A percentile compares a stretch with the other conserved stretches of the same genome.
phyloP scores from a whole-genome alignment of 129 eudicot genomes.

The Helianthus tuberosus region DNA sequence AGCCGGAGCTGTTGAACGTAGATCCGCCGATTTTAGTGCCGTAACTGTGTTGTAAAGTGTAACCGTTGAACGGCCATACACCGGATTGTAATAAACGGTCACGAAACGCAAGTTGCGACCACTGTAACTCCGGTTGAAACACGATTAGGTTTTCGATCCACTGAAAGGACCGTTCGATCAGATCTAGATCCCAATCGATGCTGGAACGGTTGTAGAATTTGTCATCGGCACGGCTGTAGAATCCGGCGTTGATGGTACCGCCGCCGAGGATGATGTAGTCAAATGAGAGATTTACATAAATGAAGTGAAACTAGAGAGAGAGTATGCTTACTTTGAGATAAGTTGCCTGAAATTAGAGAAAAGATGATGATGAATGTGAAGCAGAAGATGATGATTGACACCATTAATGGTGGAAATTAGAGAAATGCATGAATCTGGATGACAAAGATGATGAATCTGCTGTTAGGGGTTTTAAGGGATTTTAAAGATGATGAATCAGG shows the following conservation, averaged over 20 bases:
- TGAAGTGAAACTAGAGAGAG: too few species aligned
- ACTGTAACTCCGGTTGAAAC: too few species aligned
- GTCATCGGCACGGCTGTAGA: conserved; percentile 24
- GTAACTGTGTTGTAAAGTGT: conserved; percentile 52
- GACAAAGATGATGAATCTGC: too few species aligned
- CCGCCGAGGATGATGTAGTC: too few species aligned
- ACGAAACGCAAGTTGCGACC: too few species aligned
- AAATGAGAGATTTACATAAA: too few species aligned
- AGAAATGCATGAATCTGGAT: neutral
- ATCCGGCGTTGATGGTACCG: too few species aligned
- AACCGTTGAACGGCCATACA: too few species aligned
- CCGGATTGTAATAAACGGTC: too few species aligned
- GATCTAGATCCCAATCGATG: neutral
- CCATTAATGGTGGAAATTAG: conserved; percentile 20
- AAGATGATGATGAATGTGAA: conserved; percentile 2
- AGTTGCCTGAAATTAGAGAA: neutral
- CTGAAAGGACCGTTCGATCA: conserved; percentile 52
- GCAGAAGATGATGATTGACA: conserved; percentile 13
- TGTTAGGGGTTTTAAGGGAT: too few species aligned
- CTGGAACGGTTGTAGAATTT: conserved; percentile 25
- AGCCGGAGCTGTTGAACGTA: conserved; percentile 56
- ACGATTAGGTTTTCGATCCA: conserved; percentile 78
- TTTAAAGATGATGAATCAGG: too few species aligned
- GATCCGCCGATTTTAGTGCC: conserved; percentile 89
- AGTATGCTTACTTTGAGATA: conserved; percentile 15